Evolutionary conservation across 805 yeast genomes (phyloP).

Genomic region (Ogataea populi-albae): DNA sequence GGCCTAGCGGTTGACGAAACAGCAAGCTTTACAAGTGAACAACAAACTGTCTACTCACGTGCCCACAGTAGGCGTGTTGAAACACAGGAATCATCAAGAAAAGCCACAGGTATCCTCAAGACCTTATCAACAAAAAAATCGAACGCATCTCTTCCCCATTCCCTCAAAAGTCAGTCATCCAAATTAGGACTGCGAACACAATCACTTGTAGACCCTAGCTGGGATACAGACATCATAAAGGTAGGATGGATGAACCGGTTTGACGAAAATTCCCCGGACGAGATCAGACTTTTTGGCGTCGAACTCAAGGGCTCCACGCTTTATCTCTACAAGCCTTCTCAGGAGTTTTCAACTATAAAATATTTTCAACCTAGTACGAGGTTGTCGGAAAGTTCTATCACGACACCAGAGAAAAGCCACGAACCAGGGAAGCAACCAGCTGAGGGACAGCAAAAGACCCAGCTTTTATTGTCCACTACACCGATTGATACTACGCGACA

Average conservation of each 20-base stretch:
- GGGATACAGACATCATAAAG: constrained; percentile 41
- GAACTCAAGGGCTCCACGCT: constrained; percentile 69
- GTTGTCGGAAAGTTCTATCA: background rate
- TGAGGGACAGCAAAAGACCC: no score
- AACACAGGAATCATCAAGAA: constrained; percentile 7
- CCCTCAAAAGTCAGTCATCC: constrained; percentile 2
- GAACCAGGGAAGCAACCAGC: no score
- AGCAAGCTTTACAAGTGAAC: constrained; percentile 4
- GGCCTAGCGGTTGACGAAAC: constrained; percentile 2
- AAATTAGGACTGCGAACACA: constrained; percentile 4
- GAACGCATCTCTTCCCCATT: constrained; percentile 12
- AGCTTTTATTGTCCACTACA: no score
- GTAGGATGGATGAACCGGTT: constrained; percentile 61
- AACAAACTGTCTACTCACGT: constrained; percentile 2
- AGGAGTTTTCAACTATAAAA: constrained; percentile 40
- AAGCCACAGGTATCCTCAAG: constrained; percentile 15
- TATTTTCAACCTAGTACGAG: constrained; percentile 25
- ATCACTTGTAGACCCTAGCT: constrained; percentile 28
- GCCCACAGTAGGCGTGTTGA: constrained; percentile 4
- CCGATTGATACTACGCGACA: no score
- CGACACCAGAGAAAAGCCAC: no score
- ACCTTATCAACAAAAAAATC: constrained; percentile 19
- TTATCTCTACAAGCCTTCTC: constrained; percentile 56
- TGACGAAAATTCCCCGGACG: constrained; percentile 30
- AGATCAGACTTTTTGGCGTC: constrained; percentile 53